Percentiles rank a stretch among this genome's conserved stretches.
Evolutionary conservation across 1,139 yeast genomes (phyloP).

Genomic region (Hyphopichia burtonii): DNA sequence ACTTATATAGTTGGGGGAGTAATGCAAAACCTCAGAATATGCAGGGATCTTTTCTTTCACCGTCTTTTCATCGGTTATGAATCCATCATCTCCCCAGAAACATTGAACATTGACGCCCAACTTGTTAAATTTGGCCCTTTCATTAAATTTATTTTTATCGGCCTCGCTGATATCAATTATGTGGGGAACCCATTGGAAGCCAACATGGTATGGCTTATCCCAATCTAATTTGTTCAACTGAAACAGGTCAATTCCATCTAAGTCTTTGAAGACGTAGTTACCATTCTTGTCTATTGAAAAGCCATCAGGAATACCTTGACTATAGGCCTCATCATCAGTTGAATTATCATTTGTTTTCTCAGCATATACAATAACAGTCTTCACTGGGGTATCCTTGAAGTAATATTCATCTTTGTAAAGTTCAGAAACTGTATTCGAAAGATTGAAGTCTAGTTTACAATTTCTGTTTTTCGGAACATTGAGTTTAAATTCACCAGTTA

Average conservation of each 20-base stretch:
- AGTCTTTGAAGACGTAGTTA: slow-evolving; percentile 50
- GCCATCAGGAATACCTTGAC: slow-evolving; percentile 44
- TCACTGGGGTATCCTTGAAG: slow-evolving; percentile 52
- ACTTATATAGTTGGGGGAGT: slow-evolving; percentile 60
- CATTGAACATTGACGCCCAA: slow-evolving; percentile 63
- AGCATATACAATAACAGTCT: slow-evolving; percentile 51
- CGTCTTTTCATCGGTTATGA: slow-evolving; percentile 29
- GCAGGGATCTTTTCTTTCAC: slow-evolving; percentile 57
- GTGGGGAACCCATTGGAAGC: slow-evolving; percentile 77
- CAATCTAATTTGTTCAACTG: slow-evolving; percentile 66
- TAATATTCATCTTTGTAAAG: slow-evolving; percentile 15
- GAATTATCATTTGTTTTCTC: slow-evolving; percentile 20
- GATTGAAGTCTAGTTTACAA: slow-evolving; percentile 60
- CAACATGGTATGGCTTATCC: slow-evolving; percentile 57
- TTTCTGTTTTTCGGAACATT: slow-evolving; percentile 60
- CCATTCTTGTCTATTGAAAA: slow-evolving; percentile 51
- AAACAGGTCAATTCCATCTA: slow-evolving; percentile 61
- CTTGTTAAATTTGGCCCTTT: slow-evolving; percentile 24
- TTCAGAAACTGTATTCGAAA: slow-evolving; percentile 29
- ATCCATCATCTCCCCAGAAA: slow-evolving; percentile 66
- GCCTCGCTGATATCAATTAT: slow-evolving; percentile 40
- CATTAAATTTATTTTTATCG: slow-evolving; percentile 21
- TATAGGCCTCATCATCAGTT: slow-evolving; percentile 4
- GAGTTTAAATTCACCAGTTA: slow-evolving; percentile 60
- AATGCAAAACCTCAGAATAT: slow-evolving; percentile 62